phyloP scores from a whole-genome alignment of 2,329 filamentous ascomycete genomes.

The Drechslera avenae region DNA sequence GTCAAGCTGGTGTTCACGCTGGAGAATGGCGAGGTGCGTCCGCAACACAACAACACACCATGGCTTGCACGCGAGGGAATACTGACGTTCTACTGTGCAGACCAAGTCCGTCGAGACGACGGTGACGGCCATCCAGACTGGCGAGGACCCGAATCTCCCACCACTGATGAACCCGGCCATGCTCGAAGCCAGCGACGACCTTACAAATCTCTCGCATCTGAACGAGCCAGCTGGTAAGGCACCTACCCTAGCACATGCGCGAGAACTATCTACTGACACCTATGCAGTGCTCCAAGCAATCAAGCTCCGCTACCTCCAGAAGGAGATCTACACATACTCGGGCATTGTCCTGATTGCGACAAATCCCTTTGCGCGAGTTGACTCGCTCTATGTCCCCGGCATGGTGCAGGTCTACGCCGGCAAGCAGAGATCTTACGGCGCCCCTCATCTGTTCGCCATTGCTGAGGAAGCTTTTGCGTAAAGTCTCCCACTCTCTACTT shows the following conservation, averaged over 20 bases:
- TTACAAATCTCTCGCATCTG: slow-evolving; percentile 95
- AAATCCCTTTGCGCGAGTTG: slow-evolving; percentile 95
- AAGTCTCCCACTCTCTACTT: slow-evolving; percentile 41
- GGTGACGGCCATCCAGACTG: slow-evolving; percentile 73
- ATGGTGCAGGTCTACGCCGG: slow-evolving; percentile 99
- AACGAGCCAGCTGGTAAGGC: slow-evolving; percentile 92
- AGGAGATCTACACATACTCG: slow-evolving; percentile 99
- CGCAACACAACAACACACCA: neutral
- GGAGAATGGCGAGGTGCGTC: slow-evolving; percentile 84
- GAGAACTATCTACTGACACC: slow-evolving; percentile 28
- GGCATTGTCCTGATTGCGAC: slow-evolving; percentile 98
- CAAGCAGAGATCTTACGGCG: slow-evolving; percentile 94
- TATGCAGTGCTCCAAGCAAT: slow-evolving; percentile 90
- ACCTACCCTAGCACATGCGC: slow-evolving; percentile 6
- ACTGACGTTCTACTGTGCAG: slow-evolving; percentile 53
- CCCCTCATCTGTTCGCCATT: slow-evolving; percentile 97
- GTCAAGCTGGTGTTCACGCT: slow-evolving; percentile 85
- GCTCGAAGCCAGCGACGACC: slow-evolving; percentile 96
- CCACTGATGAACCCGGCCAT: slow-evolving; percentile 98
- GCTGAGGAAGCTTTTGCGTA: slow-evolving; percentile 98
- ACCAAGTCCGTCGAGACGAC: slow-evolving; percentile 80
- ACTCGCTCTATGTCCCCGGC: slow-evolving; percentile 96
- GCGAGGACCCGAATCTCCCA: slow-evolving; percentile 78
- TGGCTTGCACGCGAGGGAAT: neutral
- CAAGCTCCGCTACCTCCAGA: slow-evolving; percentile 93